Evolutionary conservation across 2,329 filamentous ascomycete genomes (phyloP).

Genomic region (Trichoderma harzianum): DNA sequence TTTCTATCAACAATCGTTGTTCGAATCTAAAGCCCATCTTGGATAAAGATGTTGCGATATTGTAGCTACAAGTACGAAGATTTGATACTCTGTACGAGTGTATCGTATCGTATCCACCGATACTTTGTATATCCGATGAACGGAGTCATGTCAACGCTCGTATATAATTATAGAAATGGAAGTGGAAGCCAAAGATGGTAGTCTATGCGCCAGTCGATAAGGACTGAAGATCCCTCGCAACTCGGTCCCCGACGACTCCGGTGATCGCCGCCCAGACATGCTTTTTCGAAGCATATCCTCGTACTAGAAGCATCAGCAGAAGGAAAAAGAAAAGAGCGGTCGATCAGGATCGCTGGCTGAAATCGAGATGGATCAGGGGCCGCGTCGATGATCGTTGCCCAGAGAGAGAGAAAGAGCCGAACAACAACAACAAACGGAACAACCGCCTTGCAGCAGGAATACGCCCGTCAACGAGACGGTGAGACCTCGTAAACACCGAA

Average conservation of each 20-base stretch:
- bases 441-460: neutral
- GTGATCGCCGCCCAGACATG: conserved; percentile 4
- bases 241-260: neutral
- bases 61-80: neutral
- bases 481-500: neutral
- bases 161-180: neutral
- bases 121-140: neutral
- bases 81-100: neutral
- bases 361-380: conserved; percentile 16
- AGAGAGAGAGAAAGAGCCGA: neutral
- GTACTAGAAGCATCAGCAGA: neutral
- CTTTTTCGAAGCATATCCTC: neutral
- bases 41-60: neutral
- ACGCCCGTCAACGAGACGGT: conserved; percentile 3
- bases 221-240: neutral
- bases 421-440: neutral
- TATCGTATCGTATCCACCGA: neutral
- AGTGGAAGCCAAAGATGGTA: neutral
- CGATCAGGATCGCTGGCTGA: conserved; percentile 11
- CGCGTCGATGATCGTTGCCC: conserved; percentile 4
- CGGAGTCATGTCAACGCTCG: neutral
- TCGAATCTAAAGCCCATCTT: neutral
- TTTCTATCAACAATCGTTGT: neutral
- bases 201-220: neutral
- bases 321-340: neutral